Evolutionary conservation across 129 eudicot species (phyloP).

Genomic region (Artemisia tridentata): DNA sequence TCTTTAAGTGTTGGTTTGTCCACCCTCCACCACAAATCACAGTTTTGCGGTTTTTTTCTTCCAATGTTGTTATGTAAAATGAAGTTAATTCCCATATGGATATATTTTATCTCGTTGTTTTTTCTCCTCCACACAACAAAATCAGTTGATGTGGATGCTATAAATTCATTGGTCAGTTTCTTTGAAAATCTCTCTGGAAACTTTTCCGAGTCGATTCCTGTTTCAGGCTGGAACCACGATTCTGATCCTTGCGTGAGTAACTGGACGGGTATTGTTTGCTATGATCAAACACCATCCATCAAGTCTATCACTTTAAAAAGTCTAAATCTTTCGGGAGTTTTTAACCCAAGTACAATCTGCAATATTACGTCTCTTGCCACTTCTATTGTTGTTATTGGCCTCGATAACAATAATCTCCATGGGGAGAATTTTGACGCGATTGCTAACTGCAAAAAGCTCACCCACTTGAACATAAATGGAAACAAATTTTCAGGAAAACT

Average conservation of each 20-base stretch:
- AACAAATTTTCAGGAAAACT: constrained; percentile 47
- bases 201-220: constrained; percentile 32
- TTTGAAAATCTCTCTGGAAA: constrained; percentile 36
- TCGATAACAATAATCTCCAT: constrained; percentile 42
- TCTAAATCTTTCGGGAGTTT: constrained; percentile 43
- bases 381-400: constrained; percentile 42
- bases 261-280: constrained; percentile 58
- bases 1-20: constrained; percentile 20
- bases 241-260: constrained; percentile 56
- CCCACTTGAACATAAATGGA: constrained; percentile 34
- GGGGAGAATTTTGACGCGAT: constrained; percentile 39
- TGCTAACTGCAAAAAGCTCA: constrained; percentile 51
- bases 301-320: constrained; percentile 37
- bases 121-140: constrained; percentile 30
- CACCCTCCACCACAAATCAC: constrained; percentile 10
- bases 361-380: constrained; percentile 34
- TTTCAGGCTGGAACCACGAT: constrained; percentile 49
- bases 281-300: constrained; percentile 16
- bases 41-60: constrained; percentile 13
- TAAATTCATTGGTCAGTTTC: constrained; percentile 36
- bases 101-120: constrained; percentile 28
- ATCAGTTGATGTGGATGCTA: constrained; percentile 37
- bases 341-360: constrained; percentile 52
- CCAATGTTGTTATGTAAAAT: constrained; percentile 27
- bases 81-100: constrained; percentile 40